Evolutionary conservation across 2,329 filamentous ascomycete genomes (phyloP).

Genomic region (Ophiostoma sp.): DNA sequence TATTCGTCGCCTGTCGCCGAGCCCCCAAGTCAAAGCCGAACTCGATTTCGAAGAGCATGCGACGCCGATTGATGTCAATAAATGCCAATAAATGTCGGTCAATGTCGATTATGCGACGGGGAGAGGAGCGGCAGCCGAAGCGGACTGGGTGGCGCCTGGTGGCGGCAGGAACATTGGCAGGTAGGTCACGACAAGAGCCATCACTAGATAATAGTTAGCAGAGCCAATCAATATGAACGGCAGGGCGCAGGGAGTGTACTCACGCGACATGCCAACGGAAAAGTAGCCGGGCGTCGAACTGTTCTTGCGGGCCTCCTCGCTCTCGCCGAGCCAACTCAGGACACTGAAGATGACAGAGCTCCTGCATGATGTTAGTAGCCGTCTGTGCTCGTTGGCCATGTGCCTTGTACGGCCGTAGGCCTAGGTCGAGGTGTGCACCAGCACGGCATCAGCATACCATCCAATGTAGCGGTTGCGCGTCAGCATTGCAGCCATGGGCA

Average conservation of each 20-base stretch:
- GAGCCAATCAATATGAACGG: too few relatives aligned
- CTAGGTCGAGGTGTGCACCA: not conserved
- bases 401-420: not conserved
- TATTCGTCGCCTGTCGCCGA: not conserved
- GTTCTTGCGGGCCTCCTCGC: conserved; percentile 59
- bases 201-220: conserved; percentile 29
- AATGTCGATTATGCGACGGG: conserved; percentile 25
- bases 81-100: not conserved
- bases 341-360: conserved; percentile 67
- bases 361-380: conserved; percentile 41
- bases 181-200: conserved; percentile 37
- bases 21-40: too few relatives aligned
- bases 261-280: conserved; percentile 37
- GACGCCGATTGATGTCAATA: too few relatives aligned
- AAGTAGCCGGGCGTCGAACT: conserved; percentile 56
- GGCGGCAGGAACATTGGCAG: conserved; percentile 37
- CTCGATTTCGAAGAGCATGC: too few relatives aligned
- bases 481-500: conserved; percentile 96
- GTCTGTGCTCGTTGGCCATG: not conserved
- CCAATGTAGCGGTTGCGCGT: conserved; percentile 78
- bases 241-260: conserved; percentile 15
- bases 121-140: conserved; percentile 32
- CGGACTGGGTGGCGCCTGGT: conserved; percentile 28
- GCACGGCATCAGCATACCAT: conserved; percentile 43
- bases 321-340: conserved; percentile 73